Evolutionary conservation across 2,329 filamentous ascomycete genomes (phyloP), one percentile per base, ranked within the genome.

Genomic region (Akanthomyces uredinophilus): DNA sequence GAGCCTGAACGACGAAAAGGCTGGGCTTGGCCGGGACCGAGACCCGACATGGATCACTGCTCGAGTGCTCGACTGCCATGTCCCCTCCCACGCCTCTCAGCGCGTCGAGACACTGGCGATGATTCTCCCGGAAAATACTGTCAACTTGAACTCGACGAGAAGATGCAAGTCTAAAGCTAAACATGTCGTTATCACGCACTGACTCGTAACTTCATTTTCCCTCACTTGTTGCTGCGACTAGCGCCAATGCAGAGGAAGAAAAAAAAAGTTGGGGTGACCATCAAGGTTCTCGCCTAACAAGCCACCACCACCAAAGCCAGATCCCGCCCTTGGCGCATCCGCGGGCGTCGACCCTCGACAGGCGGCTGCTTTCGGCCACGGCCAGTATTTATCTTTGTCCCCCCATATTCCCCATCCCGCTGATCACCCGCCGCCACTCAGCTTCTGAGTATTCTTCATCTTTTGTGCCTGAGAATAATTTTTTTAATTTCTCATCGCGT

Each of bases 331-430:
- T 16, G 53, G 5, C 32, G 14, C 52, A 16, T 35, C 32, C 32
- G 32, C 32, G 32, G 32, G 32, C 39, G 22, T 29, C 20, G 39
- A 37, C 37, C 24, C 29, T 39, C 29, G 44, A 50, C 53, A 29
- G 22, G n/a, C 35, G 54, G 41, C 57, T 60, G 57, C 57, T 60
- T 60, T 53, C 27, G 57, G 57, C 32, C 37, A 22, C 27, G 57
- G 57, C 32, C 37, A 22, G 27, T 24, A 35, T 35, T 47, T 18
- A 35, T 46, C 32, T 47, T 46, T 27, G 18, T 27, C 35, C 32
- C 27, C 27, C 44, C 22, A 14, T 39, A 39, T 49, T n/a, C 53
- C 37, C 43, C n/a, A 39, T 39, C 56, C 46, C 27, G 22, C 27
- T 57, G n/a, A 47, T 57, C 41, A 47, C 5, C 43, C 56, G 44